phyloP scores from a whole-genome alignment of 2,329 filamentous ascomycete genomes.

The Amylocarpus encephaloides region DNA sequence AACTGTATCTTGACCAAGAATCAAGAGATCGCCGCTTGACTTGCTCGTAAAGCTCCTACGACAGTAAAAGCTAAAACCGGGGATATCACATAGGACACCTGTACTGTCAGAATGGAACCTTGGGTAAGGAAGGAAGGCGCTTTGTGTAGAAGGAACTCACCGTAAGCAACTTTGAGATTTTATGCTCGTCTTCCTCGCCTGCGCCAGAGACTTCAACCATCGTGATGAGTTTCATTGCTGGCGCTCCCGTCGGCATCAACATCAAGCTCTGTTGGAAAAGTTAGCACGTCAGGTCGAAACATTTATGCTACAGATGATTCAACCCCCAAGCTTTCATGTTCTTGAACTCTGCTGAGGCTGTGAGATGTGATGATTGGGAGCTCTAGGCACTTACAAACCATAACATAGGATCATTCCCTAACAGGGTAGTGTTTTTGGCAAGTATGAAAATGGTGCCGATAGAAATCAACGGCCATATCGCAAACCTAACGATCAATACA shows the following conservation, averaged over 20 bases:
- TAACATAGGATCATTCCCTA: slow-evolving; percentile 54
- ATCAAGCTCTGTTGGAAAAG: slow-evolving; percentile 24
- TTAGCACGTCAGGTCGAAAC: not conserved
- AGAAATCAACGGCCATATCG: slow-evolving; percentile 53
- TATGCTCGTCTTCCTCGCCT: slow-evolving; percentile 36
- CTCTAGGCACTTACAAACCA: slow-evolving; percentile 46
- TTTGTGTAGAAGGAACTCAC: slow-evolving; percentile 26
- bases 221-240: slow-evolving; percentile 42
- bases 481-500: slow-evolving; percentile 49
- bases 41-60: slow-evolving; percentile 32
- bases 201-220: slow-evolving; percentile 40
- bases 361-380: not conserved
- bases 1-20: not conserved
- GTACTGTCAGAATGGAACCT: not conserved
- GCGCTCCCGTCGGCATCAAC: slow-evolving; percentile 42
- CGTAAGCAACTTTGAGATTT: slow-evolving; percentile 39
- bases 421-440: slow-evolving; percentile 43
- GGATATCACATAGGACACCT: slow-evolving; percentile 36
- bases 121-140: not conserved
- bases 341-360: not conserved
- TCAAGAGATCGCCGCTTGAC: slow-evolving; percentile 23
- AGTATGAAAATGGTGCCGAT: slow-evolving; percentile 50
- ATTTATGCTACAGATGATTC: not conserved
- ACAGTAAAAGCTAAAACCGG: slow-evolving; percentile 35
- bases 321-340: not conserved